Conservation (phyloP, 176 grass and related monocot genomes). For the Triticum turgidum region DNA sequence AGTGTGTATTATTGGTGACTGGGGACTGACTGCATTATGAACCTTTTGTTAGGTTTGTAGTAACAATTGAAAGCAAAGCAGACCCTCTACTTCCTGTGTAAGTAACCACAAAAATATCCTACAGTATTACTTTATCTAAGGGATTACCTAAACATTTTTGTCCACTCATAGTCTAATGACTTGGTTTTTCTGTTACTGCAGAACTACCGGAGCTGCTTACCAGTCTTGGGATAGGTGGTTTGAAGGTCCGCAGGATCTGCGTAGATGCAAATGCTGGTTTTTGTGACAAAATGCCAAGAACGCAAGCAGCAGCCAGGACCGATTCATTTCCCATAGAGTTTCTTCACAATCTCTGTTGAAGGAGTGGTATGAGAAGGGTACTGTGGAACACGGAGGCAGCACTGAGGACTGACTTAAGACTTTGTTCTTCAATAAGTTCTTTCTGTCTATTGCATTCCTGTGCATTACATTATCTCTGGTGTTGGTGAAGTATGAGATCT, state of each 20-base stretch:
- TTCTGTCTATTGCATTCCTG: background rate
- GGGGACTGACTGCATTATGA: slow-evolving; percentile 16
- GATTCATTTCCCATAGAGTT: background rate
- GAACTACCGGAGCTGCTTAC: slow-evolving; percentile 56
- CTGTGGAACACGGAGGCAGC: background rate
- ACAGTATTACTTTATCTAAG: background rate
- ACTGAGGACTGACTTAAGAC: background rate
- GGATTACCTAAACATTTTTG: background rate
- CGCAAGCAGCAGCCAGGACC: background rate
- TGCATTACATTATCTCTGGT: background rate
- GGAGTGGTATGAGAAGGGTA: background rate
- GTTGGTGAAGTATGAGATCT: background rate
- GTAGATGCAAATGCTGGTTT: slow-evolving; percentile 78
- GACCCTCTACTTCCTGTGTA: slow-evolving; percentile 80
- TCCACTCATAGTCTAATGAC: background rate
- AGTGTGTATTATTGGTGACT: background rate
- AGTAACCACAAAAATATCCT: slow-evolving; percentile 38
- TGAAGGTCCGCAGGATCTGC: slow-evolving; percentile 74
- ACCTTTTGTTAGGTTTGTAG: slow-evolving; percentile 53
- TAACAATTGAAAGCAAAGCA: slow-evolving; percentile 54
- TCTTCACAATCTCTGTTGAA: background rate
- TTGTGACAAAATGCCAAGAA: slow-evolving; percentile 45
- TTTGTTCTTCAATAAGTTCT: slow-evolving; percentile 5
- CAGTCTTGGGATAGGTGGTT: slow-evolving; percentile 85
- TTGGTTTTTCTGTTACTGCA: slow-evolving; percentile 23